Base-by-base conservation (phyloP, 805 yeast species). In the Candida schatavii region DNA sequence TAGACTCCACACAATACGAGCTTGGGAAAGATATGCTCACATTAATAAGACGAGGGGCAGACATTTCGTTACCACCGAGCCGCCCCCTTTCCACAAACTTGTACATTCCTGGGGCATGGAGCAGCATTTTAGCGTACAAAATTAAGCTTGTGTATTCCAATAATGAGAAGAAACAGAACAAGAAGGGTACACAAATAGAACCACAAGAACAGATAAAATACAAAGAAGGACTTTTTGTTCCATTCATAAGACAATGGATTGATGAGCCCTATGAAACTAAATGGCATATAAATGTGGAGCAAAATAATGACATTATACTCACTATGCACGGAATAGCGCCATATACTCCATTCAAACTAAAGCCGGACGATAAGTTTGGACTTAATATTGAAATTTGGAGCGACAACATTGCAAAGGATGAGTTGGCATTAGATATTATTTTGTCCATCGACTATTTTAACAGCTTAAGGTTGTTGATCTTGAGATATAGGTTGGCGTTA, bases 401-500 rank as follows among this genome's bases (percentile, higher is more conserved):
- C 19, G 73, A 70, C 41, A n/a, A n/a, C 6, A 61, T 74, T 15
- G 47, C 57, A 20, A 41, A 58, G 20, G 56, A 64, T 2, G 40
- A 35, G 35, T 36, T 35, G 23, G 56, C 66, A 10, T 51, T 74
- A 51, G 75, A 70, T 42, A 57, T 77, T 11, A 58, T 59, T 17
- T 40, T 77, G 27, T 55, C 68, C 5, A 65, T 86, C 13, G 84
- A 85, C 57, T 60, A 79, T 56, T 50, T 75, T 35, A 69, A 74
- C 23, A 83, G 91, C 29, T 61, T 90, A 45, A 83, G 81, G 43
- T 70, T 85, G 48, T 62, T 90, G 36, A 83, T 86, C 3, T 68
- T 89, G 50, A 71, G 95, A 42, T 91, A 85, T 60, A 73, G 99
- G 53, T 72, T 91, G 11, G 79, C 86, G 1, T 66, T 85, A 31